Base-by-base conservation (phyloP, 2,329 filamentous ascomycete species). In the Cladorrhinum sp. region DNA sequence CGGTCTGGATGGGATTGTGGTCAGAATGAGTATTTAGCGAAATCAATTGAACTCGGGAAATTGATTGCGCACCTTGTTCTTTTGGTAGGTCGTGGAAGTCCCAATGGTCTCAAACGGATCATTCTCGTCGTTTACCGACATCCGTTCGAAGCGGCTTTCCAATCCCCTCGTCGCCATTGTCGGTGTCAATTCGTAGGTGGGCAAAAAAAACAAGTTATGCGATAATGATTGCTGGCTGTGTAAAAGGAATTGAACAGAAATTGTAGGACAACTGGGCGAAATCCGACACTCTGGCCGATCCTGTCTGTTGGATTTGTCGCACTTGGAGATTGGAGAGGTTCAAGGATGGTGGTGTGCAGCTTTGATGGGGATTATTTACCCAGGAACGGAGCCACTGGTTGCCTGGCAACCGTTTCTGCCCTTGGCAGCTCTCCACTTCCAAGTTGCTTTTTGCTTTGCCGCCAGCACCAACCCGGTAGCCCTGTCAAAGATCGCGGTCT, bases 51-150 rank as follows among this genome's bases (percentile, higher is more conserved):
- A 4, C 16, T 26, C 1, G 23, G 6, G 16, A 9, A 42, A 42
- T 42, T 16, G 18, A 39, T 36, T 51, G 49, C 54, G 39, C 36
- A 57, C 54, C 54, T 57, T 57, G 10, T 36, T 49, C 23, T 57
- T 57, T 33, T 20, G 18, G 5, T 57, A 49, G 75, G 75, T 46
- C 79, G 80, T 55, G 79, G 68, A 12, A 77, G 78, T 64, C 73
- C 77, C 80, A 82, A 66, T 51, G 63, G 60, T 54, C 24, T 58
- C 33, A 65, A 57, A 30, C 2, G 79, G 76, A 62, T 91, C 88
- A 72, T 94, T 96, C 76, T 96, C 93, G 72, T 97, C 93, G 69
- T 90, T 89, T 64, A 97, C 91, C 20, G 90, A 89, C 78, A 97
- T 85, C 75, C 88, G 88, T 86, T 96, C 92, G 72, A 98, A 91